These are phyloP conservation scores for Tympanopsis confertula DNA, from an alignment of 2,329 filamentous ascomycete genomes.

Conservation along the genomic window DNA sequence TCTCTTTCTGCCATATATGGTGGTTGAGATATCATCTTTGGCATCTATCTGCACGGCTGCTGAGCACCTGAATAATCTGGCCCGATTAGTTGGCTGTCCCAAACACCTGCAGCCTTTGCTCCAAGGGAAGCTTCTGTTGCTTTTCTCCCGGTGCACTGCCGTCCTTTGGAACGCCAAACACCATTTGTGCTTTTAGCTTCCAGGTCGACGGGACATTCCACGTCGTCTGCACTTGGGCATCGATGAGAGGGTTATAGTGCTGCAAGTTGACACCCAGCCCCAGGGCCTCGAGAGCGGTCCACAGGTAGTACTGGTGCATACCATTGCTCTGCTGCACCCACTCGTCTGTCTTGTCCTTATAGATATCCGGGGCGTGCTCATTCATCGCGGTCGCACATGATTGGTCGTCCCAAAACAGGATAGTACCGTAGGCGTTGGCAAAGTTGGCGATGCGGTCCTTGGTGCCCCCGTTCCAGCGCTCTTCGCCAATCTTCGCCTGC, in stretches of 20 bases:
- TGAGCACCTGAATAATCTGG: too few species aligned
- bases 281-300: slow-evolving; percentile 35
- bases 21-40: too few species aligned
- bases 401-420: slow-evolving; percentile 80
- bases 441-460: slow-evolving; percentile 24
- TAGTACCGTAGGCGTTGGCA: slow-evolving; percentile 19
- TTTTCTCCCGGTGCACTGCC: too few species aligned
- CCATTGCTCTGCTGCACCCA: slow-evolving; percentile 55
- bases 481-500: slow-evolving; percentile 55
- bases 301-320: slow-evolving; percentile 45
- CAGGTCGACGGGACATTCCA: slow-evolving; percentile 65
- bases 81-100: too few species aligned
- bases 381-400: slow-evolving; percentile 53
- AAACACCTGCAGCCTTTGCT: too few species aligned
- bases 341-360: slow-evolving; percentile 47
- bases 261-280: slow-evolving; percentile 81
- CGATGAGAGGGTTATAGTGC: slow-evolving; percentile 84
- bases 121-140: too few species aligned
- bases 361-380: slow-evolving; percentile 49
- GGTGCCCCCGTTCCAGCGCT: slow-evolving; percentile 44
- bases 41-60: too few species aligned
- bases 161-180: too few species aligned
- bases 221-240: slow-evolving; percentile 53
- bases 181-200: slow-evolving; percentile 72
- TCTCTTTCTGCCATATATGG: too few species aligned